Evolutionary conservation across 2,329 filamentous ascomycete species (phyloP).

Genomic region (Emmonsiellopsis sp.): DNA sequence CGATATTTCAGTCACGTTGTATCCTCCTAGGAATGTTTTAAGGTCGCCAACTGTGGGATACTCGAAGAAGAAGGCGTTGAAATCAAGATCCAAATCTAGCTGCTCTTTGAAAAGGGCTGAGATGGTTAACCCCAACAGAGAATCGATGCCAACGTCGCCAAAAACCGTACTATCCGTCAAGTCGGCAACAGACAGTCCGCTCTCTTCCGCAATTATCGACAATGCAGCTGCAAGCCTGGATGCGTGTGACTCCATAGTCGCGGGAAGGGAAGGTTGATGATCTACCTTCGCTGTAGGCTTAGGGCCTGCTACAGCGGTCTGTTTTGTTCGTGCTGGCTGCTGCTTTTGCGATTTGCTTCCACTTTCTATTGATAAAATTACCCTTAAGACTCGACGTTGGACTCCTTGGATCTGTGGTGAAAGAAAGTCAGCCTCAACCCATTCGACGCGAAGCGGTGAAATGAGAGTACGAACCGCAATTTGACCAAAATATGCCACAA

Average conservation of each 20-base stretch:
- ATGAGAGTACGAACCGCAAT: conserved; percentile 10
- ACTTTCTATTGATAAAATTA: conserved; percentile 10
- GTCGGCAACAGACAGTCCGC: conserved; percentile 16
- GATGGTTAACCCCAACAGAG: conserved; percentile 40
- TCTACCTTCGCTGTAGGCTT: conserved; percentile 7
- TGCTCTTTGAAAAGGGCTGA: conserved; percentile 4
- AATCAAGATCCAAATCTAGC: conserved; percentile 6
- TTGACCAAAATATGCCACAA: conserved; percentile 14
- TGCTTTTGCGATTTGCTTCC: conserved; percentile 3
- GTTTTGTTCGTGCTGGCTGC: conserved; percentile 8
- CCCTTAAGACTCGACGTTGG: conserved; percentile 14
- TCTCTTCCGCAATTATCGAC: conserved; percentile 13
- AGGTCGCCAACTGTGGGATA: conserved; percentile 6
- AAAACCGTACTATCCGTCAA: conserved; percentile 29
- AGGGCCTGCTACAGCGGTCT: conserved; percentile 6
- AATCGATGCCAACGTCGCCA: conserved; percentile 43
- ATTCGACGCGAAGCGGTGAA: not conserved
- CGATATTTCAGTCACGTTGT: conserved; percentile 11
- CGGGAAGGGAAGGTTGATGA: conserved; percentile 8
- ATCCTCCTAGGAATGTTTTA: not conserved
- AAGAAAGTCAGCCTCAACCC: not conserved
- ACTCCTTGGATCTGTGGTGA: conserved; percentile 13
- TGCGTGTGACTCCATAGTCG: conserved; percentile 2
- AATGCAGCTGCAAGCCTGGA: conserved; percentile 5
- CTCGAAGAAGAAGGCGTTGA: conserved; percentile 4